Percentiles rank a stretch among this genome's conserved stretches.
Conservation (phyloP, 2,329 filamentous ascomycete species). For the Talaromyces marneffei region DNA sequence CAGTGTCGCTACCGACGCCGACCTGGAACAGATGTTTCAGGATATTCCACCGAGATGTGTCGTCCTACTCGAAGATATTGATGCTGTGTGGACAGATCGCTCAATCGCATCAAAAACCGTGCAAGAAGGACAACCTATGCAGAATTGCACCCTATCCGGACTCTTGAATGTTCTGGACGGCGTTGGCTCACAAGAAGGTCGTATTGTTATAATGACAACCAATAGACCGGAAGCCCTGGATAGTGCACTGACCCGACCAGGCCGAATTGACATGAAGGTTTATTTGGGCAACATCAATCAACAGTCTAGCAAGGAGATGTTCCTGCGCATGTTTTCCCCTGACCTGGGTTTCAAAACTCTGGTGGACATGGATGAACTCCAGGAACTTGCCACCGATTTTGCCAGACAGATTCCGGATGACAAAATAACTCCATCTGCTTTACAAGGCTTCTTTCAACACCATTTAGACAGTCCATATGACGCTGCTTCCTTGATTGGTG, state of each 20-base stretch:
- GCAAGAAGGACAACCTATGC: conserved; percentile 4
- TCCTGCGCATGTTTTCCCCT: conserved; percentile 23
- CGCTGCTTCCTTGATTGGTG: conserved; percentile 40
- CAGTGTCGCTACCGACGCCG: conserved; percentile 10
- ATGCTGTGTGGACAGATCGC: conserved; percentile 10
- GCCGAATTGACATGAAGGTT: conserved; percentile 57
- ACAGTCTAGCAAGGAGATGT: conserved; percentile 22
- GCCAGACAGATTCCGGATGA: conserved; percentile 42
- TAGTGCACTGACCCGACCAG: conserved; percentile 66
- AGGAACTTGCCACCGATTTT: conserved; percentile 42
- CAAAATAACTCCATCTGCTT: conserved; percentile 48
- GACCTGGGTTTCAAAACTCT: conserved; percentile 17
- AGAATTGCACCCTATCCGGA: conserved; percentile 60
- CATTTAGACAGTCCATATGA: conserved; percentile 45
- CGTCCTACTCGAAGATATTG: conserved; percentile 12
- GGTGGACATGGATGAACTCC: conserved; percentile 25
- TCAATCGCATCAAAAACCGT: not conserved
- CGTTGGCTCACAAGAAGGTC: conserved; percentile 70
- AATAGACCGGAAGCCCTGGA: conserved; percentile 70
- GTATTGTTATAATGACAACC: conserved; percentile 76
- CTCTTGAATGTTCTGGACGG: conserved; percentile 80
- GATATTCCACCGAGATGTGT: conserved; percentile 12
- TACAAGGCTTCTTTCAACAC: conserved; percentile 49
- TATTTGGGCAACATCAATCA: conserved; percentile 53
- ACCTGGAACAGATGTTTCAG: conserved; percentile 10